phyloP scores from a whole-genome alignment of 768 basidiomycete species.

The Leccinum rimulosum region DNA sequence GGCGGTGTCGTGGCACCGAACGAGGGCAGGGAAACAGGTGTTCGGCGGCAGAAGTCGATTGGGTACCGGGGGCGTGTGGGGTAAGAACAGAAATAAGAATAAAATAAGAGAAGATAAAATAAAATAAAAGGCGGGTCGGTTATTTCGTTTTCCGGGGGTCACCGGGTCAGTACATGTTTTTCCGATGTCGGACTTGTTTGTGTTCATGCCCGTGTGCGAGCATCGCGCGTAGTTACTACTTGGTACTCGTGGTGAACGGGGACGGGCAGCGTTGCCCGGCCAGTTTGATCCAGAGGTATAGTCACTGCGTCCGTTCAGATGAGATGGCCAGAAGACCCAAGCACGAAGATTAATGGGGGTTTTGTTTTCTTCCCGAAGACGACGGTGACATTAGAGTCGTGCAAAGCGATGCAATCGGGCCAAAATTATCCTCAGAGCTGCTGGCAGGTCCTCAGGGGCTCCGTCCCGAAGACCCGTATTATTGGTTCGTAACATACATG shows the following conservation, averaged over 20 bases:
- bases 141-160: not conserved
- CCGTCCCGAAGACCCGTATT: not conserved
- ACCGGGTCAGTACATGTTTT: not conserved
- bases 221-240: not conserved
- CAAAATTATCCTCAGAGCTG: not conserved
- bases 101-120: not conserved
- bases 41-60: not conserved
- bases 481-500: not conserved
- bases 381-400: not conserved
- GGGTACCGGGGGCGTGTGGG: not conserved
- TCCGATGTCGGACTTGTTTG: not conserved
- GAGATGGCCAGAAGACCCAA: not conserved
- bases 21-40: not conserved
- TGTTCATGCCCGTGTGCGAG: not conserved
- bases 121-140: not conserved
- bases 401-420: not conserved
- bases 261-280: not conserved
- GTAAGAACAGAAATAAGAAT: not conserved
- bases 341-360: not conserved
- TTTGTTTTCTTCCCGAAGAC: not conserved
- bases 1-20: slow-evolving; percentile 1
- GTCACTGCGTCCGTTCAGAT: not conserved
- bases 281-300: not conserved
- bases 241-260: not conserved
- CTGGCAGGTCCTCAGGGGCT: not conserved